phyloP scores from a whole-genome alignment of 106 monocot species.

The Acorus gramineus region DNA sequence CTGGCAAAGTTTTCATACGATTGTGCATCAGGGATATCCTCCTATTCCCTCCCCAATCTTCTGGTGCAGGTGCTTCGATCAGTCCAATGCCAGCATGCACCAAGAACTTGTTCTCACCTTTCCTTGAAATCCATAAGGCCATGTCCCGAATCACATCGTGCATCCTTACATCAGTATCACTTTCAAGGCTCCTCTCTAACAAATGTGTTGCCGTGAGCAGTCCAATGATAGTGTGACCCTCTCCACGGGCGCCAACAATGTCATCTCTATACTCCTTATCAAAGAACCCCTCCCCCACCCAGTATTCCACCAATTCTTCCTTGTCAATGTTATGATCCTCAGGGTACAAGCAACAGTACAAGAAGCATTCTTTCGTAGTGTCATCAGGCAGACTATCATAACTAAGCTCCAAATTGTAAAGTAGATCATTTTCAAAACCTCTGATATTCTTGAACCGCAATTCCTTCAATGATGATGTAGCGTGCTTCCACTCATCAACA shows the following conservation, averaged over 20 bases:
- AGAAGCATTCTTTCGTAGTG: constrained; percentile 11
- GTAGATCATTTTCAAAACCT: neutral
- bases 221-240: constrained; percentile 8
- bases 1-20: neutral
- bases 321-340: constrained; percentile 3
- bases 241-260: constrained; percentile 1
- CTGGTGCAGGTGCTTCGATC: neutral
- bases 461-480: neutral
- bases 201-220: constrained; percentile 4
- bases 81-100: neutral
- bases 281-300: constrained; percentile 27
- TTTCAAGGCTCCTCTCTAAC: constrained; percentile 6
- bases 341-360: constrained; percentile 21
- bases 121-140: constrained; percentile 13
- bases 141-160: constrained; percentile 26
- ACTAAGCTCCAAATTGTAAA: constrained; percentile 16
- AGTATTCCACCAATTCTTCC: constrained; percentile 15
- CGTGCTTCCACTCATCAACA: constrained; percentile 10
- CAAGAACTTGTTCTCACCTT: constrained; percentile 4
- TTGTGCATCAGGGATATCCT: constrained; percentile 10
- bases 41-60: neutral
- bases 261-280: neutral
- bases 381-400: constrained; percentile 23
- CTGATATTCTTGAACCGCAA: constrained; percentile 1
- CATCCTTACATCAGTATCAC: constrained; percentile 16